Evolutionary conservation across 345 rosid species (phyloP).

Genomic region (Trapa bicornis): DNA sequence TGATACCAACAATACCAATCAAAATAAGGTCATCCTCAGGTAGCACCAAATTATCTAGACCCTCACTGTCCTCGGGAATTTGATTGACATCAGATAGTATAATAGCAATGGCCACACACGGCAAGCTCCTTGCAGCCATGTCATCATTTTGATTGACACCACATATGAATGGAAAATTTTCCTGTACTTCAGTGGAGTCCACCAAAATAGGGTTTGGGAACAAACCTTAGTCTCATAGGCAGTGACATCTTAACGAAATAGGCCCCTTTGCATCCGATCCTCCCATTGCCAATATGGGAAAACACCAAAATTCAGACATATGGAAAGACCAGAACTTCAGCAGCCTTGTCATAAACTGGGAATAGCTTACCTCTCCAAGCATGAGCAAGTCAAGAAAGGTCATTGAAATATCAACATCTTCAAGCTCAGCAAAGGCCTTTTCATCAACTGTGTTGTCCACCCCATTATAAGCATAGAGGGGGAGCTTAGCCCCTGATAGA

Average conservation of each 20-base stretch:
- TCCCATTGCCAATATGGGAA: slow-evolving; percentile 54
- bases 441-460: neutral
- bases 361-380: slow-evolving; percentile 59
- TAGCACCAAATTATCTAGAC: slow-evolving; percentile 54
- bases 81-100: slow-evolving; percentile 44
- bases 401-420: slow-evolving; percentile 32
- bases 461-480: too few species aligned
- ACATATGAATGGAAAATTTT: too few species aligned
- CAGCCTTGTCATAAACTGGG: slow-evolving; percentile 4
- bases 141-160: slow-evolving; percentile 15
- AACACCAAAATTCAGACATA: neutral
- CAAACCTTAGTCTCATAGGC: slow-evolving; percentile 73
- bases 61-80: slow-evolving; percentile 58
- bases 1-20: slow-evolving; percentile 88
- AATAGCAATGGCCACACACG: slow-evolving; percentile 90
- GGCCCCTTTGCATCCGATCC: slow-evolving; percentile 75
- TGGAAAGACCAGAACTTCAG: neutral
- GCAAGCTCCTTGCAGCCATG: slow-evolving; percentile 86
- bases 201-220: too few species aligned
- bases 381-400: slow-evolving; percentile 61
- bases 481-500: too few species aligned
- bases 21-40: slow-evolving; percentile 86
- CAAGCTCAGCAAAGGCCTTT: slow-evolving; percentile 18
- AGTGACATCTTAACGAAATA: slow-evolving; percentile 90
- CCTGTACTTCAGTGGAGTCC: too few species aligned